Evolutionary conservation across 2,329 filamentous ascomycete genomes (phyloP).

Genomic region (Botrytis fragariae): DNA sequence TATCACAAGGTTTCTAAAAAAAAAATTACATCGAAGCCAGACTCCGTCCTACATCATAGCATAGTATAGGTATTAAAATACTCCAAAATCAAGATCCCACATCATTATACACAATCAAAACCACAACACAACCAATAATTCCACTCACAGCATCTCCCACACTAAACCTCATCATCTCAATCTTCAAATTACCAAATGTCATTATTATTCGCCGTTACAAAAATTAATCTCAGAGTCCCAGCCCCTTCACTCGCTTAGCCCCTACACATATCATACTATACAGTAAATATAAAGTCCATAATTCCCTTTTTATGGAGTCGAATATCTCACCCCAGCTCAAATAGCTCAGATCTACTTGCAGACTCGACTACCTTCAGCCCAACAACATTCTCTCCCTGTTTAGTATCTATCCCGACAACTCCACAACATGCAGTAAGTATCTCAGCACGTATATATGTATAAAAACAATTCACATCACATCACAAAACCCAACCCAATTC

Average conservation of each 20-base stretch:
- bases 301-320: rapidly evolving
- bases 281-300: neutral
- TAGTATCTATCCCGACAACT: no score
- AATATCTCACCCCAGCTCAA: neutral
- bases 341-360: neutral
- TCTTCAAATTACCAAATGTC: rapidly evolving
- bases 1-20: neutral
- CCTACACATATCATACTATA: neutral
- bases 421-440: no score
- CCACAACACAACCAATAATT: no score
- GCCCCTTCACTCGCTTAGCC: neutral
- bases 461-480: no score
- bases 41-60: no score
- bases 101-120: neutral
- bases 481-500: no score
- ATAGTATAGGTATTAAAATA: no score
- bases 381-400: no score
- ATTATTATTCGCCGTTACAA: neutral
- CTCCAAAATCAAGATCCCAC: neutral
- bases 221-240: neutral
- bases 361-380: no score
- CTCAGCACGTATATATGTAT: no score
- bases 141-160: neutral
- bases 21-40: neutral
- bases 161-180: rapidly evolving